These are phyloP conservation scores for Mortierella sp. DNA, from an alignment of 371 early-diverging fungal genomes.

Conservation along the genomic window DNA sequence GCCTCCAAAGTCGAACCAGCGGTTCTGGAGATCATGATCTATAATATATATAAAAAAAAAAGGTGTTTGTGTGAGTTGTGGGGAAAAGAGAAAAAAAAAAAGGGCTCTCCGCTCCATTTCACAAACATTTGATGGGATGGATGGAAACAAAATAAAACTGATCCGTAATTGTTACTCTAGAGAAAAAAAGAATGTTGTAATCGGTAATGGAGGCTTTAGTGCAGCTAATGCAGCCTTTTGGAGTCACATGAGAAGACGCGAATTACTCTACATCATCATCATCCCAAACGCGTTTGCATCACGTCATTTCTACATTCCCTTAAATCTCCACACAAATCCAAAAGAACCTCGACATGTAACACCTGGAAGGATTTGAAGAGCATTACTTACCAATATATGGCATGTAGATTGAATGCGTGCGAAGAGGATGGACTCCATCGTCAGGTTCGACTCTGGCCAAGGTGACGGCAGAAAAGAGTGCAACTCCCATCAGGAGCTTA, in stretches of 20 bases:
- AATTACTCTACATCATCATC: neutral
- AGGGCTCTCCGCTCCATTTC: too few relatives aligned
- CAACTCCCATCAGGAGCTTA: conserved; percentile 30
- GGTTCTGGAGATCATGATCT: conserved; percentile 78
- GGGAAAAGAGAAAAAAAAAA: too few relatives aligned
- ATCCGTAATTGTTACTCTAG: neutral
- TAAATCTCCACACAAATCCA: neutral
- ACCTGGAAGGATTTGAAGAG: neutral
- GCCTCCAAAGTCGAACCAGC: conserved; percentile 82
- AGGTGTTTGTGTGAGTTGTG: neutral
- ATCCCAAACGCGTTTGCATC: too few relatives aligned
- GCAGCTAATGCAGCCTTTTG: neutral
- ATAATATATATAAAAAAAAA: neutral
- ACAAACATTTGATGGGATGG: too few relatives aligned
- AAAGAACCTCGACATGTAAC: too few relatives aligned
- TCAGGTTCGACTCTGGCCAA: conserved; percentile 11
- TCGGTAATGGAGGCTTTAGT: too few relatives aligned
- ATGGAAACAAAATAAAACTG: neutral
- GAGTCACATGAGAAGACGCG: neutral
- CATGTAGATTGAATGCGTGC: conserved; percentile 76
- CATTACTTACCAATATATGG: conserved; percentile 75
- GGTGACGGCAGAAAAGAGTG: conserved; percentile 15
- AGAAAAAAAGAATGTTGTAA: too few relatives aligned
- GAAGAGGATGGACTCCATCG: conserved; percentile 59
- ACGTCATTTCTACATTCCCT: neutral